Evolutionary conservation across 345 rosid species (phyloP), one percentile per base, ranked within the genome.

Genomic region (Nasturtium officinale): DNA sequence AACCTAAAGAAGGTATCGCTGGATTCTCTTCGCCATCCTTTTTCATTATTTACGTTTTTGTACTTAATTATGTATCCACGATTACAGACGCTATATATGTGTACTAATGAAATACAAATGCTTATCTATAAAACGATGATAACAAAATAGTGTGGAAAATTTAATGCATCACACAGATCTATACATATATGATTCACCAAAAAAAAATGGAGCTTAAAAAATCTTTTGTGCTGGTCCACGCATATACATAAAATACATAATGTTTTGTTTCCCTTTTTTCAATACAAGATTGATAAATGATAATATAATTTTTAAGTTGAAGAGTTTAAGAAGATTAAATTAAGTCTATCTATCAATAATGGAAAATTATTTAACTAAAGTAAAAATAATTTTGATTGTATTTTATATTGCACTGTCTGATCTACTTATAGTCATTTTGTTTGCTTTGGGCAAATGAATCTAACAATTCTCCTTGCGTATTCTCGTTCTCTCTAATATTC

Each of bases 1-100:
- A 61, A 6, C 60, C 15, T 28, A 6, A 10, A 23, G 16, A 43
- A 67, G 73, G 73, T 75, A 60, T 11, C 16, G 0, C 16, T 67
- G 17, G 53, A 57, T 66, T 50, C 32, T 58, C 65, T 73, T 57
- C 40, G 45, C 42, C 23, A 74, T 52, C 71, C 4, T 10, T 33
- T 73, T 25, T 60, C 20, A 46, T 18, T 42, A 5, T 60, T 18
- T 56, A 7, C 33, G 46, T 55, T 43, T 26, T 29, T 46, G 40
- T 50, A 6, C 21, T 9, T 59, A 47, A 59, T 23, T 20, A 18
- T 53, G 47, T 23, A 58, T 46, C 26, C 37, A 33, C 9, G 18
- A 53, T 37, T 29, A 55, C 29, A 40, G 17, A 32, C 10, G 26
- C 16, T 13, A 40, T 42, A 42, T 20, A 13, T 47, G 29, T 30